Evolutionary conservation across 192 early-diverging fungal species (phyloP), one percentile per base, ranked within the genome.

Genomic region (Coemansia sp.): DNA sequence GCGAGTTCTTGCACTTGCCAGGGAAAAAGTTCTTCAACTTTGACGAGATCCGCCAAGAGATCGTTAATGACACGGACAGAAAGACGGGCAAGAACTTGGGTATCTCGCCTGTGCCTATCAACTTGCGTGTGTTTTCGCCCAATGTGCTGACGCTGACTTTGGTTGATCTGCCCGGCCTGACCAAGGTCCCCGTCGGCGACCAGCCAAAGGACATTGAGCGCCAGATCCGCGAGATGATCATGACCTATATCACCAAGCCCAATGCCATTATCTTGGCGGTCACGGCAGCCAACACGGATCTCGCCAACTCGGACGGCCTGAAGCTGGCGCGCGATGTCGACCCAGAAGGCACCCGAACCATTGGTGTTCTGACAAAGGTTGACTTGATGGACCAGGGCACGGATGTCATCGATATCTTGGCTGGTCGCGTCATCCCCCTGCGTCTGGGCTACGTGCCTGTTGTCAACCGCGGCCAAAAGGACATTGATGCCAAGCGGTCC

Each of bases 321-420:
- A 96, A 97, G 79, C 78, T 99, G 14, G 98, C 98, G 8, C 87
- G 98, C 33, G 95, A 99, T 76, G 93, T 97, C n/a, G 98, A 99
- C 67, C 95, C 96, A 5, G 98, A 99, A 59, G 98, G 93, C 80
- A 84, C 95, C 26, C 88, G 98, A 56, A 99, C 98, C 6, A 97
- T 99, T 74, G 98, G 98, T 65, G 98, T 99, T 35, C 85, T 99
- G 82, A 99, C 98, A 68, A 99, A 99, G 82, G 87, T 99, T 62
- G 98, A 99, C 81, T 84, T 99, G 63, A 99, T 99, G 98, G 98
- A 99, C 83, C 85, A 88, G 76, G 98, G 98, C 36, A 99, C 98
- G 14, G 98, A 99, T 79, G 96, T 99, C 9, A 94, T 99, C 42
- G 98, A 99, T 71, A 98, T 99, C 74, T 87, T 99, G 70, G 95